phyloP scores from a whole-genome alignment of 768 basidiomycete genomes.

The Termitomyces titanicus region DNA sequence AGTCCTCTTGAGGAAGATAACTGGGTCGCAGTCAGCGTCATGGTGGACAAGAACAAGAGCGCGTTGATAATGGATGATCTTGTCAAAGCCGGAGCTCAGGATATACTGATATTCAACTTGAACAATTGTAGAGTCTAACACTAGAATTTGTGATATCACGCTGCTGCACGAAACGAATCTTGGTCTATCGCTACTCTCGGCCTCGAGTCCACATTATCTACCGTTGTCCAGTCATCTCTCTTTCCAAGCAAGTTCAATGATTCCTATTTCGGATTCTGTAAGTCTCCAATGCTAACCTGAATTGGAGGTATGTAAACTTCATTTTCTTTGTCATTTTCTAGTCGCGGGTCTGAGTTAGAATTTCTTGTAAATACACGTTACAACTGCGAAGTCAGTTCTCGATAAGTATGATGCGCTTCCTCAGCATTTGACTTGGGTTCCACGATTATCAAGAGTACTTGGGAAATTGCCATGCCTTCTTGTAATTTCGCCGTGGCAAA shows the following conservation, averaged over 20 bases:
- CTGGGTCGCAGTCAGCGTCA: constrained; percentile 91
- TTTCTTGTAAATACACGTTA: not conserved
- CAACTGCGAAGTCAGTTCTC: too few relatives aligned
- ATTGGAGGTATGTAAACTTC: not conserved
- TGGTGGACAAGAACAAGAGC: constrained; percentile 81
- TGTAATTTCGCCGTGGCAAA: not conserved
- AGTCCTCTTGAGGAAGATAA: constrained; percentile 75
- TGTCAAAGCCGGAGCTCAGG: constrained; percentile 80
- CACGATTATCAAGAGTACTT: not conserved
- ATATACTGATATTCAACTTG: constrained; percentile 84
- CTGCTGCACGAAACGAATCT: not conserved
- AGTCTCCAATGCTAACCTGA: too few relatives aligned
- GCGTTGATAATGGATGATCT: constrained; percentile 90
- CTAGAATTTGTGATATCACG: not conserved
- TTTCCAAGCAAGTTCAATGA: not conserved
- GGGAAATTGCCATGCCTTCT: not conserved
- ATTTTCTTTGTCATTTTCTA: not conserved
- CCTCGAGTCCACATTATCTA: not conserved
- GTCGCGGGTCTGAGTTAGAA: not conserved
- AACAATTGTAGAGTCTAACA: constrained; percentile 88
- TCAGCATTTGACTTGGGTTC: not conserved
- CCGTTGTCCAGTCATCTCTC: not conserved
- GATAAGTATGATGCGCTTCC: too few relatives aligned
- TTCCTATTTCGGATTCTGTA: not conserved
- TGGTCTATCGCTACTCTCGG: not conserved